Evolutionary conservation across 1,284 basidiomycete species (phyloP).

Genomic region (Schizophyllum amplum): DNA sequence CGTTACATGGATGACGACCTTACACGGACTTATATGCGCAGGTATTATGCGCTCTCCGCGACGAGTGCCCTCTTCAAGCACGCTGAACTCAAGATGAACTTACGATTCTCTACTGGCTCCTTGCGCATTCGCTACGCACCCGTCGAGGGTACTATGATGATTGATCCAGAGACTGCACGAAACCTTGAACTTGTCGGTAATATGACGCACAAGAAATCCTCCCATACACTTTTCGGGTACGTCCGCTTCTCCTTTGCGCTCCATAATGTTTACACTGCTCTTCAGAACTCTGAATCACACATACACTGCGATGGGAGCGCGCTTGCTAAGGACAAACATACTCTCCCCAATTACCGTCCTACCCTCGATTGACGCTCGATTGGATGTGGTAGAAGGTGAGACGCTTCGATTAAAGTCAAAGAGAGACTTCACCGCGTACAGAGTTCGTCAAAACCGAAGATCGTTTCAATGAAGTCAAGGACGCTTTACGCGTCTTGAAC

Average conservation of each 20-base stretch:
- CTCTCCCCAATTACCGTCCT: conserved; percentile 76
- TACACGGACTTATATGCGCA: conserved; percentile 29
- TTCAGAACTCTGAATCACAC: conserved; percentile 68
- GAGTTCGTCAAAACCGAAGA: conserved; percentile 76
- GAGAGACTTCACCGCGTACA: conserved; percentile 17
- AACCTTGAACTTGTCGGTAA: conserved; percentile 87
- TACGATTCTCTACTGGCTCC: conserved; percentile 61
- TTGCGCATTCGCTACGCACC: conserved; percentile 76
- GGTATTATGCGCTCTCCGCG: conserved; percentile 85
- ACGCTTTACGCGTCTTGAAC: conserved; percentile 61
- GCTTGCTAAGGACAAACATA: conserved; percentile 74
- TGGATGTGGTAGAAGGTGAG: conserved; percentile 78
- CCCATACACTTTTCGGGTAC: conserved; percentile 70
- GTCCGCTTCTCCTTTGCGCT: conserved; percentile 11
- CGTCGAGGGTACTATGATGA: conserved; percentile 86
- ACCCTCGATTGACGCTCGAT: conserved; percentile 61
- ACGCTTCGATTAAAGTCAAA: background rate
- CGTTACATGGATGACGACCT: conserved; percentile 21
- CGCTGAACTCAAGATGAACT: conserved; percentile 57
- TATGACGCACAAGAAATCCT: conserved; percentile 52
- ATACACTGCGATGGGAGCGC: conserved; percentile 80
- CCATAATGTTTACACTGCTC: background rate
- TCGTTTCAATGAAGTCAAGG: conserved; percentile 58
- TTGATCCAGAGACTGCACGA: conserved; percentile 79
- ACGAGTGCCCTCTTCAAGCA: conserved; percentile 81